Conservation (phyloP, 768 basidiomycete species). For the Serpula lacrymans region DNA sequence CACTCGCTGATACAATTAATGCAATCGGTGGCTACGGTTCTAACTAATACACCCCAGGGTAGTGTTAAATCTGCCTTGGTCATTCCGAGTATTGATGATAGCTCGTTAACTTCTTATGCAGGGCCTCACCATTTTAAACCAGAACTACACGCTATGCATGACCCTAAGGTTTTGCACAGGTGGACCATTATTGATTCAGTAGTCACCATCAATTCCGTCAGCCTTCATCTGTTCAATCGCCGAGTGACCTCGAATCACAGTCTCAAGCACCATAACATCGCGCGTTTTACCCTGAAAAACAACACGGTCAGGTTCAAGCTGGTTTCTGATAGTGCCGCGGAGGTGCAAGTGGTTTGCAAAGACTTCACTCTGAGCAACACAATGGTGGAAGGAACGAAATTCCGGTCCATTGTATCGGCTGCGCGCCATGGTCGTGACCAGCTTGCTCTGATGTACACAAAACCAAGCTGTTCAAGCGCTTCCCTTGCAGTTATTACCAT, state of each 20-base stretch:
- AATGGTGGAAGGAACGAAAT: slow-evolving; percentile 73
- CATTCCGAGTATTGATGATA: too few relatives aligned
- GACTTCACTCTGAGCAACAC: slow-evolving; percentile 93
- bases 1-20: slow-evolving; percentile 61
- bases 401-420: slow-evolving; percentile 93
- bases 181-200: slow-evolving; percentile 74
- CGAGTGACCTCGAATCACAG: slow-evolving; percentile 52
- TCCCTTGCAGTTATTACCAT: slow-evolving; percentile 80
- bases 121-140: slow-evolving; percentile 52
- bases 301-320: slow-evolving; percentile 78
- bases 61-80: slow-evolving; percentile 21
- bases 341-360: slow-evolving; percentile 83
- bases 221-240: slow-evolving; percentile 82
- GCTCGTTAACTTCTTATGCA: slow-evolving; percentile 9
- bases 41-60: slow-evolving; percentile 47
- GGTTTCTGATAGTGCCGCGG: slow-evolving; percentile 77
- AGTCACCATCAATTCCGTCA: slow-evolving; percentile 66
- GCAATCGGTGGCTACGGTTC: slow-evolving; percentile 64
- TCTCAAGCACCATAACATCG: slow-evolving; percentile 78
- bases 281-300: slow-evolving; percentile 78
- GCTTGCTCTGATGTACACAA: slow-evolving; percentile 89
- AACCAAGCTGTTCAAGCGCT: slow-evolving; percentile 53
- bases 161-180: slow-evolving; percentile 23
- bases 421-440: slow-evolving; percentile 86
- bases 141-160: slow-evolving; percentile 43